A percentile compares a stretch with the other conserved stretches of the same genome.
Conservation (phyloP, 208 protist genomes). For the Porcisia deanei region DNA sequence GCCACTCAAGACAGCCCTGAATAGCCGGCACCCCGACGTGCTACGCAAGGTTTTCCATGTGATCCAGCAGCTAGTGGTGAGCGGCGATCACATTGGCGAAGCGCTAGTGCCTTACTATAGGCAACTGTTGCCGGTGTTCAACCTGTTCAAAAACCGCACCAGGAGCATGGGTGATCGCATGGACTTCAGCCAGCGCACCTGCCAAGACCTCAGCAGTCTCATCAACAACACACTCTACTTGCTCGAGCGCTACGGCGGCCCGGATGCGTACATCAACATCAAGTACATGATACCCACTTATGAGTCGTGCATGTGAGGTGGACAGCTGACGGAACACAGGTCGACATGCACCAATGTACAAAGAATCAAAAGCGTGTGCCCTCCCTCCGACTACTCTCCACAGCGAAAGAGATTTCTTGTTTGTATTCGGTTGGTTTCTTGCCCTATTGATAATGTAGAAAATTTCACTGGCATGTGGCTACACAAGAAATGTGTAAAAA, state of each 20-base stretch:
- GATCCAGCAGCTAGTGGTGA: constrained; percentile 96
- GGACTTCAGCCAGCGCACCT: constrained; percentile 95
- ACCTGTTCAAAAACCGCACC: constrained; percentile 97
- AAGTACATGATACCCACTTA: constrained; percentile 96
- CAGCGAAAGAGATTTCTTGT: too few species aligned
- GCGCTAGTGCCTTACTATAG: constrained; percentile 99
- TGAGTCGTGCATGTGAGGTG: constrained; percentile 76
- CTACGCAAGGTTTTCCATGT: constrained; percentile 96
- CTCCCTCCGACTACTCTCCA: too few species aligned
- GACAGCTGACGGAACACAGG: neutral
- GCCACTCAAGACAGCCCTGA: constrained; percentile 98
- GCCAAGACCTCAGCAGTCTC: constrained; percentile 93
- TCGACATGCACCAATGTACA: neutral
- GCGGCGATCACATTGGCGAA: constrained; percentile 94
- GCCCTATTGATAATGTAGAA: too few species aligned
- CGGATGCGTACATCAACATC: constrained; percentile 96
- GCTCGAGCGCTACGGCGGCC: constrained; percentile 90
- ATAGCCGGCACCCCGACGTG: constrained; percentile 96
- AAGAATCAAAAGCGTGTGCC: neutral
- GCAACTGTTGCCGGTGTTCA: constrained; percentile 99
- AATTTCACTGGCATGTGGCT: too few species aligned
- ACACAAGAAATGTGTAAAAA: too few species aligned
- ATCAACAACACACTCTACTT: constrained; percentile 98
- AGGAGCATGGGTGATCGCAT: constrained; percentile 94
- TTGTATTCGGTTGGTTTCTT: too few species aligned